phyloP scores from a whole-genome alignment of 805 yeast genomes.

The Myxozyma geophila region DNA sequence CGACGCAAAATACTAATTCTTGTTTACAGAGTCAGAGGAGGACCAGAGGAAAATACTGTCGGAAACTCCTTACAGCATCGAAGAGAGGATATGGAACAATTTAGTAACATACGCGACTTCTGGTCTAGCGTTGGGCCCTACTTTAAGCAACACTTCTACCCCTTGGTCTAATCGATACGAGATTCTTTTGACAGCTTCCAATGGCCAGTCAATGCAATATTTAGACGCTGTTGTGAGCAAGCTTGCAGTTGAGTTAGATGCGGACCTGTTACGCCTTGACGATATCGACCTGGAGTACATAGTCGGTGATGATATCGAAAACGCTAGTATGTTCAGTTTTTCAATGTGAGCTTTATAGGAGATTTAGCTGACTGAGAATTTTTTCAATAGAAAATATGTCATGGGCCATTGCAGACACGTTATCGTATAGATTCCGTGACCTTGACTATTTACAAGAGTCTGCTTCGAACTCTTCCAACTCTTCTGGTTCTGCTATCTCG shows the following conservation, averaged over 20 bases:
- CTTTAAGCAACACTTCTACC: background rate
- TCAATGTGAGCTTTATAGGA: background rate
- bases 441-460: background rate
- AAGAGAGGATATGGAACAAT: constrained; percentile 24
- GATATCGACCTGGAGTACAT: constrained; percentile 27
- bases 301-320: constrained; percentile 19
- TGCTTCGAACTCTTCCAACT: background rate
- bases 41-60: constrained; percentile 12
- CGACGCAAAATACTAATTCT: background rate
- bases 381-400: background rate
- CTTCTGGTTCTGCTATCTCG: background rate
- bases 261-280: constrained; percentile 27
- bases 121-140: constrained; percentile 9
- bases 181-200: constrained; percentile 18
- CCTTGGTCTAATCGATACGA: constrained; percentile 26
- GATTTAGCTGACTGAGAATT: background rate
- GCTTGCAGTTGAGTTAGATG: constrained; percentile 22
- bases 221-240: constrained; percentile 27
- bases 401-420: constrained; percentile 16
- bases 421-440: constrained; percentile 16
- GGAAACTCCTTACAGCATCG: constrained; percentile 19
- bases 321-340: background rate
- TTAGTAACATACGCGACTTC: constrained; percentile 11
- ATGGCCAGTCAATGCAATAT: constrained; percentile 32
- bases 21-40: constrained; percentile 3